Percentiles rank a stretch among this genome's conserved stretches.
These are phyloP conservation scores for Stagonosporopsis tanaceti DNA, from an alignment of 2,329 filamentous ascomycete species.

Conservation along the genomic window DNA sequence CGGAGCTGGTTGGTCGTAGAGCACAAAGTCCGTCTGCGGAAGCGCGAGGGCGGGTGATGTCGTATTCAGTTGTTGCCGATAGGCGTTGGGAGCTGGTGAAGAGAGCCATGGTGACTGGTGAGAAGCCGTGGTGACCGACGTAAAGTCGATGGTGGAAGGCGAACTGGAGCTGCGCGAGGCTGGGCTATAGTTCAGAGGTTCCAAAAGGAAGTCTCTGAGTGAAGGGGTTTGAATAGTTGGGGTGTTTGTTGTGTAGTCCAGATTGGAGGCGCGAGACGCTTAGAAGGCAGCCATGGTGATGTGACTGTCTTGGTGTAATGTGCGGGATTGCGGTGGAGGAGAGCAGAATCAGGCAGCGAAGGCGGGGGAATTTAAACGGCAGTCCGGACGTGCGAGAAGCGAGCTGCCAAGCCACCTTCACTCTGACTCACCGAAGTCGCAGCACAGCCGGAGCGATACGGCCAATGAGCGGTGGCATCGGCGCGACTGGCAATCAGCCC, in stretches of 20 bases:
- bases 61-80: slow-evolving; percentile 58
- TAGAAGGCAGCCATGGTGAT: slow-evolving; percentile 51
- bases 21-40: slow-evolving; percentile 77
- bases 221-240: slow-evolving; percentile 36
- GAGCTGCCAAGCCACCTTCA: slow-evolving; percentile 27
- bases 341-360: slow-evolving; percentile 44
- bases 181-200: slow-evolving; percentile 71
- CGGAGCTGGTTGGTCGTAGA: slow-evolving; percentile 67
- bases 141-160: slow-evolving; percentile 68
- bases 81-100: slow-evolving; percentile 64
- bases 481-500: slow-evolving; percentile 12
- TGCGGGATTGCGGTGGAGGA: slow-evolving; percentile 33
- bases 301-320: slow-evolving; percentile 43
- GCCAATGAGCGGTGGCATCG: slow-evolving; percentile 13
- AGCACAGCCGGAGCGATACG: slow-evolving; percentile 7
- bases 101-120: slow-evolving; percentile 78
- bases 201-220: slow-evolving; percentile 53
- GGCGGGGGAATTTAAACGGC: slow-evolving; percentile 35
- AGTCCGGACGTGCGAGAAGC: slow-evolving; percentile 27
- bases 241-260: slow-evolving; percentile 39
- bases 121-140: slow-evolving; percentile 86
- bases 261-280: slow-evolving; percentile 40
- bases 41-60: slow-evolving; percentile 54
- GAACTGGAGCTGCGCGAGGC: slow-evolving; percentile 67
- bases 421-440: slow-evolving; percentile 26